These are phyloP conservation scores for Cystofilobasidium capitatum DNA, from an alignment of 768 basidiomycete species.

Conservation along the genomic window DNA sequence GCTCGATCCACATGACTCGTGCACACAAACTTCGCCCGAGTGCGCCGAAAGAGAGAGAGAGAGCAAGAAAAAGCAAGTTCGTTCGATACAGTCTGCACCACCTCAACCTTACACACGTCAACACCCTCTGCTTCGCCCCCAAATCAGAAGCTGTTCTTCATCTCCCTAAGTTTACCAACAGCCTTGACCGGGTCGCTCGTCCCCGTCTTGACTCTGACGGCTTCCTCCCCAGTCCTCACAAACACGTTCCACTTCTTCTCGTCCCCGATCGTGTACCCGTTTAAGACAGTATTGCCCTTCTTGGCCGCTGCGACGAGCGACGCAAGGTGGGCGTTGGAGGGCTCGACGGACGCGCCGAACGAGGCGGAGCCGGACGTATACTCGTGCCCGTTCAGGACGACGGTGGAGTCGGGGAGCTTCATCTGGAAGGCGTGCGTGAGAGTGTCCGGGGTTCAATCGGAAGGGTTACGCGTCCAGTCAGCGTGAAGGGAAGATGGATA, in stretches of 20 bases:
- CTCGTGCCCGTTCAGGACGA: constrained; percentile 24
- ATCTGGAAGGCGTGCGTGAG: constrained; percentile 5
- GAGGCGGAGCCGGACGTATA: constrained; percentile 20
- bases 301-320: constrained; percentile 6
- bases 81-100: background rate
- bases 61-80: background rate
- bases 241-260: constrained; percentile 28
- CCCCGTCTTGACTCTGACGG: background rate
- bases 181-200: constrained; percentile 10
- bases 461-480: too few relatives aligned
- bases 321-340: constrained; percentile 6
- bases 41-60: too few relatives aligned
- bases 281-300: constrained; percentile 8
- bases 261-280: constrained; percentile 26
- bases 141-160: constrained; percentile 20
- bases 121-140: background rate
- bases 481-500: too few relatives aligned
- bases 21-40: too few relatives aligned
- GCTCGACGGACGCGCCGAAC: constrained; percentile 24
- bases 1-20: too few relatives aligned
- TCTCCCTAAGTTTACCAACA: constrained; percentile 16
- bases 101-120: background rate
- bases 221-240: constrained; percentile 1
- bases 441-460: background rate
- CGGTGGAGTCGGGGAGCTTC: constrained; percentile 19